A percentile compares a stretch with the other conserved stretches of the same genome.
phyloP scores from a whole-genome alignment of 441 rosid species.

The Erodium moschatum region DNA sequence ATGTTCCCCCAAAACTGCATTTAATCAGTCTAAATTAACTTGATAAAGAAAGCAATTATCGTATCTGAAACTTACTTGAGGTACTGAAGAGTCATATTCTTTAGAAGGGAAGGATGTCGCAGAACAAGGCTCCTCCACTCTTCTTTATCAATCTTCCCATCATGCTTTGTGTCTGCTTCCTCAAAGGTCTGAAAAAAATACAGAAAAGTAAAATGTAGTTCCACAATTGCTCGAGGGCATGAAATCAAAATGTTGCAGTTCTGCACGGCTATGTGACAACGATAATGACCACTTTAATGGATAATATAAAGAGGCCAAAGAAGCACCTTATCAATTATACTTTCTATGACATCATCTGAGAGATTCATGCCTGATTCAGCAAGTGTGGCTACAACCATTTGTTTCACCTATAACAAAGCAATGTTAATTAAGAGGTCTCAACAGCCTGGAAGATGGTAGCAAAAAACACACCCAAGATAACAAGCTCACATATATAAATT shows the following conservation, averaged over 20 bases:
- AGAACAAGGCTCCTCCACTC: conserved; percentile 87
- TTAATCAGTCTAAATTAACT: too few relatives aligned
- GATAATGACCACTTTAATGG: neutral
- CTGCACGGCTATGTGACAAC: neutral
- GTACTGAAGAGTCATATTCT: conserved; percentile 81
- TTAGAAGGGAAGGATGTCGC: conserved; percentile 75
- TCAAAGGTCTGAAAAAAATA: conserved; percentile 58
- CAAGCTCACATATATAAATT: too few relatives aligned
- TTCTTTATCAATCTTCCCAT: conserved; percentile 87
- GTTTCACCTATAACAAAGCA: conserved; percentile 45
- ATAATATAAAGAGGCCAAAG: conserved; percentile 3
- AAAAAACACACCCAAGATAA: too few relatives aligned
- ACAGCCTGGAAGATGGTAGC: too few relatives aligned
- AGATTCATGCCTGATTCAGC: conserved; percentile 97
- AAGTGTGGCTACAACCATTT: conserved; percentile 93
- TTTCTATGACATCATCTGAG: conserved; percentile 75
- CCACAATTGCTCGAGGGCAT: neutral
- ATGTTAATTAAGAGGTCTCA: too few relatives aligned
- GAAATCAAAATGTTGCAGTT: neutral
- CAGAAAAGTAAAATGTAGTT: conserved; percentile 11
- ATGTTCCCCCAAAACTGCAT: too few relatives aligned
- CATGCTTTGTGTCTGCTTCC: conserved; percentile 93
- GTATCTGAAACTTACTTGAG: conserved; percentile 53
- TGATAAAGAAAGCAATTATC: neutral
- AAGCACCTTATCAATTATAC: conserved; percentile 77